Percentiles rank a stretch among this genome's conserved stretches.
Conservation (phyloP, 805 yeast species). For the Metschnikowia amazonensis region DNA sequence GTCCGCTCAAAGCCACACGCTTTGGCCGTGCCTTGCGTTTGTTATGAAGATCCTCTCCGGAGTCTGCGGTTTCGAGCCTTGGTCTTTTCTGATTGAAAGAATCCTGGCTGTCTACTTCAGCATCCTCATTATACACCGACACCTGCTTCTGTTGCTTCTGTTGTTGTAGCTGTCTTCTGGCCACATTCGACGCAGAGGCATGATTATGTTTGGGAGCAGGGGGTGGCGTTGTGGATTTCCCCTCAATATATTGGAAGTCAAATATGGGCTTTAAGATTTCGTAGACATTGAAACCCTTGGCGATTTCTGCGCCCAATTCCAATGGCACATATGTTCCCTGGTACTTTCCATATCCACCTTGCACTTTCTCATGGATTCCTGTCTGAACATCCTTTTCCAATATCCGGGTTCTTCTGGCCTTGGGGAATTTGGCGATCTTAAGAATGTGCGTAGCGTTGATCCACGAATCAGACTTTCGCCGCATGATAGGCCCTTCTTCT, state of each 20-base stretch:
- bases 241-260: conserved; percentile 49
- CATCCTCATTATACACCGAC: conserved; percentile 5
- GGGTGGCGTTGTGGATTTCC: conserved; percentile 41
- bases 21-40: conserved; percentile 31
- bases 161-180: conserved; percentile 25
- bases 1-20: conserved; percentile 23
- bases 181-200: conserved; percentile 43
- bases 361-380: conserved; percentile 66
- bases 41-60: neutral
- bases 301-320: conserved; percentile 38
- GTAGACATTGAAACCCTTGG: conserved; percentile 38
- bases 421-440: conserved; percentile 64
- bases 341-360: conserved; percentile 71
- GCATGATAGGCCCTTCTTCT: conserved; percentile 67
- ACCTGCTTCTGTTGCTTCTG: conserved; percentile 12
- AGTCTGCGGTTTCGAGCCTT: neutral
- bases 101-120: conserved; percentile 1
- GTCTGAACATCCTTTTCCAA: conserved; percentile 61
- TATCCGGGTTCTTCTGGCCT: conserved; percentile 58
- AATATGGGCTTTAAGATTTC: conserved; percentile 63
- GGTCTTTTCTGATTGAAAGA: neutral
- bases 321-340: conserved; percentile 50
- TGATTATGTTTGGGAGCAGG: conserved; percentile 47
- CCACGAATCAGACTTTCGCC: conserved; percentile 59
- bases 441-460: conserved; percentile 72